phyloP scores from a whole-genome alignment of 2,329 filamentous ascomycete species.

The Aspergillus arachidicola region DNA sequence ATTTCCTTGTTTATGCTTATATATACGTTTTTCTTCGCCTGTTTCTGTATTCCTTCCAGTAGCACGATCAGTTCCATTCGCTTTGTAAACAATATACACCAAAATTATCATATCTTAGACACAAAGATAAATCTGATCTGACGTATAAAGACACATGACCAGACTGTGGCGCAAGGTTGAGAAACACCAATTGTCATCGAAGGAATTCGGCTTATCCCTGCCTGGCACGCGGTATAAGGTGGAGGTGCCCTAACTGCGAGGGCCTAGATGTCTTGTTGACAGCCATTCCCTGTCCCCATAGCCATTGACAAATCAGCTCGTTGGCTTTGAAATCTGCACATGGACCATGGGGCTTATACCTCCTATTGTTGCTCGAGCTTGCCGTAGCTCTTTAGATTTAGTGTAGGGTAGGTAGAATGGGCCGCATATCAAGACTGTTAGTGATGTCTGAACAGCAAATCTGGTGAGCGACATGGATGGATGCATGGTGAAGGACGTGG shows the following conservation, averaged over 20 bases:
- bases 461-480: background rate
- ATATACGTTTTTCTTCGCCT: no score
- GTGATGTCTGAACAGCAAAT: background rate
- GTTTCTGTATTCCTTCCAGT: background rate
- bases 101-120: background rate
- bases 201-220: background rate
- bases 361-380: background rate
- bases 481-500: background rate
- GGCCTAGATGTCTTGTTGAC: background rate
- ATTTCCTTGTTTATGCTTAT: background rate
- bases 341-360: background rate
- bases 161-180: no score
- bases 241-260: background rate
- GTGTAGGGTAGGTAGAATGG: constrained; percentile 15
- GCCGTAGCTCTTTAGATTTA: constrained; percentile 1
- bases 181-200: background rate
- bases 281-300: background rate
- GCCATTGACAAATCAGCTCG: background rate
- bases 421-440: constrained; percentile 10
- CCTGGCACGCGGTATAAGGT: background rate
- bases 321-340: background rate
- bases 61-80: background rate
- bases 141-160: background rate
- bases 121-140: background rate
- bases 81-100: background rate